Conservation (phyloP, 768 basidiomycete genomes). For the Antrodiella citrinella region DNA sequence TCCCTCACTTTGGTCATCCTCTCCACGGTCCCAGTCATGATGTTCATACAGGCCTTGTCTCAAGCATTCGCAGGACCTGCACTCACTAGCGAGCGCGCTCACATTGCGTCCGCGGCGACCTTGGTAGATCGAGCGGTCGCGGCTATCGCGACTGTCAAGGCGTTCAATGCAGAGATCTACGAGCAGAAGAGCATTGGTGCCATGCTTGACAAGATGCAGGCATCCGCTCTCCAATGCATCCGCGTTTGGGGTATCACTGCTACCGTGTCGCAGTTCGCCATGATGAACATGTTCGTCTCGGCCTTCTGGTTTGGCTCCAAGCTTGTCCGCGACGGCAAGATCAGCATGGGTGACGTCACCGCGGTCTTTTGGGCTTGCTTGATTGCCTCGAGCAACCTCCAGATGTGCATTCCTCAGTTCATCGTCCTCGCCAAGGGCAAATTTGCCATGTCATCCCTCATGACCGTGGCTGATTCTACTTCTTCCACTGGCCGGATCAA, state of each 20-base stretch:
- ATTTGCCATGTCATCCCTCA: slow-evolving; percentile 61
- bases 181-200: slow-evolving; percentile 43
- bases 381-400: slow-evolving; percentile 81
- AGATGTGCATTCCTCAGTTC: slow-evolving; percentile 79
- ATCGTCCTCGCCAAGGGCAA: slow-evolving; percentile 79
- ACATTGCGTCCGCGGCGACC: slow-evolving; percentile 66
- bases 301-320: slow-evolving; percentile 95
- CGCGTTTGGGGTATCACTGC: slow-evolving; percentile 69
- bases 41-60: slow-evolving; percentile 67
- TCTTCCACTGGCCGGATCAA: slow-evolving; percentile 6
- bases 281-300: slow-evolving; percentile 91
- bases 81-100: slow-evolving; percentile 55
- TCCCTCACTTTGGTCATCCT: slow-evolving; percentile 88
- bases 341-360: slow-evolving; percentile 75
- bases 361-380: slow-evolving; percentile 98
- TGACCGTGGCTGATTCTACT: slow-evolving; percentile 45
- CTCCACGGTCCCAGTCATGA: slow-evolving; percentile 76
- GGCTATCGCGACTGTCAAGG: slow-evolving; percentile 85
- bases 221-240: slow-evolving; percentile 45
- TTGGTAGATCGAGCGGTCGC: slow-evolving; percentile 69
- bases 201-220: slow-evolving; percentile 37
- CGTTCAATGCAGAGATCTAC: slow-evolving; percentile 68
- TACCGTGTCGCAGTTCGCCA: slow-evolving; percentile 68
- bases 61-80: slow-evolving; percentile 63
- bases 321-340: slow-evolving; percentile 72